Evolutionary conservation across 106 monocot genomes (phyloP).

Genomic region (Allium fistulosum): DNA sequence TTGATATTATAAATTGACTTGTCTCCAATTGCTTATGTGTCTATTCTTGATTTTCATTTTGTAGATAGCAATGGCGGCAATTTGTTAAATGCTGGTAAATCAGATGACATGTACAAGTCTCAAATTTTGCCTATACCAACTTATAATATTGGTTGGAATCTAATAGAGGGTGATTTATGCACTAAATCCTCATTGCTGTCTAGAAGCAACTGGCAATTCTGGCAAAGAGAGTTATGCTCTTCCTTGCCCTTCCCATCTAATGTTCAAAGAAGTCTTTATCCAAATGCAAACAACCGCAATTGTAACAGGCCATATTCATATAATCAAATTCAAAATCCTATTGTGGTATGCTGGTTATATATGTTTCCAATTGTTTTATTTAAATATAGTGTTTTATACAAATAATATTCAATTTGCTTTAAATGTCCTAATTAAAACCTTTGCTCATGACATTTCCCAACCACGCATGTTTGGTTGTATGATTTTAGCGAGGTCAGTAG

Average conservation of each 20-base stretch:
- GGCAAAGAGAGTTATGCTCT: conserved; percentile 61
- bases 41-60: neutral
- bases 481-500: too few relatives aligned
- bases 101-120: conserved; percentile 11
- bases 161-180: conserved; percentile 42
- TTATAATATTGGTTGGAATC: conserved; percentile 59
- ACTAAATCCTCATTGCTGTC: conserved; percentile 38
- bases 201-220: conserved; percentile 47
- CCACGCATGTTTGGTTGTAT: neutral
- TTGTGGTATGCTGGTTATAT: conserved; percentile 17
- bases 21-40: conserved; percentile 2
- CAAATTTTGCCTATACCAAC: conserved; percentile 43
- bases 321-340: conserved; percentile 25
- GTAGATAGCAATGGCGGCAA: conserved; percentile 23
- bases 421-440: too few relatives aligned
- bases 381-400: too few relatives aligned
- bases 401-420: too few relatives aligned
- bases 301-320: conserved; percentile 36
- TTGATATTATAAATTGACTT: neutral
- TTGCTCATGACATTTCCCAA: neutral
- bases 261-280: conserved; percentile 49
- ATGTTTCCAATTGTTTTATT: too few relatives aligned
- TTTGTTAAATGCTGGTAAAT: conserved; percentile 11
- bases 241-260: conserved; percentile 60
- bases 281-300: conserved; percentile 34